Base-by-base conservation (phyloP, 1,139 yeast species). In the Suzukiozyma palmioleophila region DNA sequence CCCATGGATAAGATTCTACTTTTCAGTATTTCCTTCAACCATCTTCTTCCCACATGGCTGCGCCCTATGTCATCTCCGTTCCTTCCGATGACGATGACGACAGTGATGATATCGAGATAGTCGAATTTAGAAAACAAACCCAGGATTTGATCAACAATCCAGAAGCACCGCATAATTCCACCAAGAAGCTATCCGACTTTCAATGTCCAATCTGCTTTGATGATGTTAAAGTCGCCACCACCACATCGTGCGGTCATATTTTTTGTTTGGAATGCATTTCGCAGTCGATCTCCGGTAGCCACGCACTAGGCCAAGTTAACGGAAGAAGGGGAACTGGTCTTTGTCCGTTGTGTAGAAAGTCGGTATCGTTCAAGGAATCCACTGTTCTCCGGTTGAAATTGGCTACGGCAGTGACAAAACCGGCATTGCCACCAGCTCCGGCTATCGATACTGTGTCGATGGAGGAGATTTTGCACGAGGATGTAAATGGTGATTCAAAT, bases 171-270 rank as follows among this genome's bases (percentile, higher is more conserved):
- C 42, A 42, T 2, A 50, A 51, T 33, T 47, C 52, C 12, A 57
- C 62, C 28, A 69, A 69, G 50, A 60, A 56, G 32, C 49, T 71
- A 36, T 53, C 61, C 13, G 70, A 67, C 42, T 53, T 66, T 13
- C 69, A 68, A 47, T 71, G 77, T 47, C 77, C 77, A 14, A 67
- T 71, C 16, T 71, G 77, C 49, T 70, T 71, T 47, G 77, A 71
- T 42, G 59, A 61, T n/a, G 52, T 71, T 29, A 53, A 57, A 3
- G 54, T 51, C 34, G 76, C 76, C 26, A 69, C 75, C 22, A 59
- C 64, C 30, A 69, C 76, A 0, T 53, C 64, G 2, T 71, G 77
- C 50, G 77, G 77, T 7, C 77, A 71, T 47, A 55, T 71, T 2
- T 71, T 69, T 48, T 71, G 77, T 43, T 54, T 71, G 11, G 73